Evolutionary conservation across 2,329 filamentous ascomycete genomes (phyloP).

Genomic region (Curvularia spicifera): DNA sequence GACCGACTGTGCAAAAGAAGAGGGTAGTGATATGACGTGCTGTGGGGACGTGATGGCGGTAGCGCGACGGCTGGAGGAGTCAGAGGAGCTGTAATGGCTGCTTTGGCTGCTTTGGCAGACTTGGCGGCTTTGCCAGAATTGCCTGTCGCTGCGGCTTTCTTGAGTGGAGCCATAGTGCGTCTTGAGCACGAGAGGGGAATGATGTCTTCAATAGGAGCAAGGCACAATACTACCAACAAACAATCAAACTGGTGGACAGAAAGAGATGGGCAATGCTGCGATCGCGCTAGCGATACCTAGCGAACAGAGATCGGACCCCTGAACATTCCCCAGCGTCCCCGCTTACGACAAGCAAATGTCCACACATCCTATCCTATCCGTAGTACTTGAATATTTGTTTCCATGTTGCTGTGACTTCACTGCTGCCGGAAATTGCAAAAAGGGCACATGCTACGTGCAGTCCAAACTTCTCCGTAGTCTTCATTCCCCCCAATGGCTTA

Average conservation of each 20-base stretch:
- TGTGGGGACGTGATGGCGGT: constrained; percentile 38
- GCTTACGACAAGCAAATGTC: not conserved
- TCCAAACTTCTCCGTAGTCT: not conserved
- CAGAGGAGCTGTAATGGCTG: constrained; percentile 23
- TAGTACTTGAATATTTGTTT: too few species aligned
- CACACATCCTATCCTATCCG: too few species aligned
- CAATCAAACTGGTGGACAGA: not conserved
- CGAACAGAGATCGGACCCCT: constrained; percentile 9
- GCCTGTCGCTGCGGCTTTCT: constrained; percentile 13
- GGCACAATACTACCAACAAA: not conserved
- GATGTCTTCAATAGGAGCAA: not conserved
- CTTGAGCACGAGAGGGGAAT: not conserved
- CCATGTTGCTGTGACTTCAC: not conserved
- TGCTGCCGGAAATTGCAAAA: not conserved
- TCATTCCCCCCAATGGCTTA: not conserved
- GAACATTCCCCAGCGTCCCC: not conserved
- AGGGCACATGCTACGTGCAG: not conserved
- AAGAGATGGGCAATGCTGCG: constrained; percentile 3
- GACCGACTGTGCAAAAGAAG: constrained; percentile 30
- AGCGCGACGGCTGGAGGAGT: constrained; percentile 21
- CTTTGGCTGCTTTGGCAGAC: constrained; percentile 6
- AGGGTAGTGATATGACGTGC: constrained; percentile 40
- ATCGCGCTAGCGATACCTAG: constrained; percentile 15
- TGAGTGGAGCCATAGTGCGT: constrained; percentile 25
- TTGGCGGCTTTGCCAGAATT: constrained; percentile 11